Base-by-base conservation (phyloP, 805 yeast genomes). In the Cyberlindnera maclurae region DNA sequence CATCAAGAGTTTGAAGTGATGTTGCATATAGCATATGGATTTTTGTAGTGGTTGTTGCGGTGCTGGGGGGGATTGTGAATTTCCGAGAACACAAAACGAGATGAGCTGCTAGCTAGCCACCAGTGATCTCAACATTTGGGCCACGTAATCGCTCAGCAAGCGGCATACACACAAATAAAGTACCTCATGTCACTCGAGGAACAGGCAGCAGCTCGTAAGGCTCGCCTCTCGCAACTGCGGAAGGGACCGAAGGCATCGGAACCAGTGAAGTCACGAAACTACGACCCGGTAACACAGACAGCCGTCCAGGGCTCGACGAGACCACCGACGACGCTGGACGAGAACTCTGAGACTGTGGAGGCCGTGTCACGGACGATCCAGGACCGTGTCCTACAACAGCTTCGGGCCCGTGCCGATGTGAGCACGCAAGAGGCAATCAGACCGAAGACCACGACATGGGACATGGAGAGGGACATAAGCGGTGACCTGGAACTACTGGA, bases 1-100 rank as follows among this genome's bases (percentile, higher is more conserved):
- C 60, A 90, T 93, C 62, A 84, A 84, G 65, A 82, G 51, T 26
- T 43, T 54, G 46, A 53, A 53, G 36, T 53, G 41, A 49, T 27
- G 10, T 13, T 27, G 29, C 13, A 12, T 30, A n/a, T 16, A 30
- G 33, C 33, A 30, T 30, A 9, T 30, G 7, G 13, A 16, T 8
- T 20, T 20, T 20, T 20, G 24, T 20, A 20, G 24, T 20, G 24
- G 24, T 20, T 20, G 5, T 20, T 20, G 24, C 8, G 8, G 24
- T 20, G 24, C 24, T 20, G 24, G 8, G 24, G 24, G n/a, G n/a
- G n/a, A n/a, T n/a, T n/a, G n/a, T n/a, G n/a, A n/a, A n/a, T n/a
- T n/a, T n/a, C n/a, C n/a, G n/a, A n/a, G n/a, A n/a, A n/a, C n/a
- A n/a, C n/a, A n/a, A n/a, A n/a, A n/a, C n/a, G n/a, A n/a, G n/a